Percentiles rank a stretch among this genome's conserved stretches.
Evolutionary conservation across 208 protist species (phyloP).

Genomic region (Naegleria gruberi): DNA sequence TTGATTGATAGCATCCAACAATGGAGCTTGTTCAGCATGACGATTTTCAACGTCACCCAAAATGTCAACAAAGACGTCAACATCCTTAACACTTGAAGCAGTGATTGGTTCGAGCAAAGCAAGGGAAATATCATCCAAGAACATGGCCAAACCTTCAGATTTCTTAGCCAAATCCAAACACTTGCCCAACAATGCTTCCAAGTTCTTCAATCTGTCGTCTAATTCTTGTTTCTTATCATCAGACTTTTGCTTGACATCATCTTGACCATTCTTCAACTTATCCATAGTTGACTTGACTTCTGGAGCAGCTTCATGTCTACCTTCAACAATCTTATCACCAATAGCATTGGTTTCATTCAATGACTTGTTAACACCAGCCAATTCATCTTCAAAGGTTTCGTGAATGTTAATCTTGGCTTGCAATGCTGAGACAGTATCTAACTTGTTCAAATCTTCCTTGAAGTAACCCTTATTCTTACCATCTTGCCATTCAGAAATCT

Average conservation of each 20-base stretch:
- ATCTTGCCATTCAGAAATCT: neutral
- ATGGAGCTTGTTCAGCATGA: neutral
- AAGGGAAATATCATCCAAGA: neutral
- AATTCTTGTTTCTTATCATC: neutral
- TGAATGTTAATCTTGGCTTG: slow-evolving; percentile 9
- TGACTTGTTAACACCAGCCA: neutral
- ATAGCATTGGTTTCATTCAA: neutral
- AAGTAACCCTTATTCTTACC: neutral
- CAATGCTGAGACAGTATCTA: neutral
- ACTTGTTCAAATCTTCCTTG: neutral
- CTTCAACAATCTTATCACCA: neutral
- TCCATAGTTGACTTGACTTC: neutral
- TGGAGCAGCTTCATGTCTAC: neutral
- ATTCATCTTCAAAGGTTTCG: neutral
- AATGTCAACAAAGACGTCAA: neutral
- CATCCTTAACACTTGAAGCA: slow-evolving; percentile 14
- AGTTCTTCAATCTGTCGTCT: neutral
- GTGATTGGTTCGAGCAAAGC: slow-evolving; percentile 6
- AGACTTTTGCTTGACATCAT: neutral
- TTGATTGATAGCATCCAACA: neutral
- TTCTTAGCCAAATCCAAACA: neutral
- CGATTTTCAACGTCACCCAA: neutral
- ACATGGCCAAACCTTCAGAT: neutral
- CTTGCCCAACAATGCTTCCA: neutral
- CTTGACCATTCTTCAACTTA: neutral